Evolutionary conservation across 1,284 basidiomycete genomes (phyloP), one percentile per base, ranked within the genome.

Genomic region (Ceratobasidium sp.): DNA sequence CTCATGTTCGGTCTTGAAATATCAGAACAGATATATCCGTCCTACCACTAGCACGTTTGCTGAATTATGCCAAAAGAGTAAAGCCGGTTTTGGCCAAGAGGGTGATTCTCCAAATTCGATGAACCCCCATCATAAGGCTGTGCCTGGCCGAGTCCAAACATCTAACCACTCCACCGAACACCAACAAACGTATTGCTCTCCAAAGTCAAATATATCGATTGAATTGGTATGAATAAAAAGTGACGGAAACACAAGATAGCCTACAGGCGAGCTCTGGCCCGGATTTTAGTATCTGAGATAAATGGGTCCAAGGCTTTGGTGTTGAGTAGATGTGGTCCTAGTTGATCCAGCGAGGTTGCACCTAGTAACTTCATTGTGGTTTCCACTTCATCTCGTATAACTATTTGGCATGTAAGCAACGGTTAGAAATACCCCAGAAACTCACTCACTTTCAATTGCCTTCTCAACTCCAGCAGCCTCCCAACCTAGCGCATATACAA

Each of bases 291-390:
- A 14, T 41, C 43, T 6, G 59, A 30, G 45, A 70, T 70, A n/a
- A 58, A 55, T 12, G 28, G 41, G 18, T 70, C 67, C 4, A 70
- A 34, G 6, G 67, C 67, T 32, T 59, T 70, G 18, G 67, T 70
- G 55, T 70, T 70, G n/a, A 70, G 39, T 12, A 70, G 34, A 45
- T 70, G 67, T 34, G 67, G 67, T 18, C 67, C 67, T 9, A 81
- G 73, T 48, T 81, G 74, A 28, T 77, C 76, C 12, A 86, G 73
- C 43, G 78, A 79, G 0, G 79, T 83, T 0, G 84, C 82, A 16
- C 85, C 84, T 0, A 86, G 76, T n/a, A 86, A 76, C 16, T 81
- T 78, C 81, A 86, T 82, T 0, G 82, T 82, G n/a, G 82, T 82
- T 71, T 84, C 80, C 21, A 85, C 82, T 78, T 86, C 85, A 59